These are phyloP conservation scores for Leishmania tarentolae DNA, from an alignment of 208 protist genomes.

Conservation along the genomic window DNA sequence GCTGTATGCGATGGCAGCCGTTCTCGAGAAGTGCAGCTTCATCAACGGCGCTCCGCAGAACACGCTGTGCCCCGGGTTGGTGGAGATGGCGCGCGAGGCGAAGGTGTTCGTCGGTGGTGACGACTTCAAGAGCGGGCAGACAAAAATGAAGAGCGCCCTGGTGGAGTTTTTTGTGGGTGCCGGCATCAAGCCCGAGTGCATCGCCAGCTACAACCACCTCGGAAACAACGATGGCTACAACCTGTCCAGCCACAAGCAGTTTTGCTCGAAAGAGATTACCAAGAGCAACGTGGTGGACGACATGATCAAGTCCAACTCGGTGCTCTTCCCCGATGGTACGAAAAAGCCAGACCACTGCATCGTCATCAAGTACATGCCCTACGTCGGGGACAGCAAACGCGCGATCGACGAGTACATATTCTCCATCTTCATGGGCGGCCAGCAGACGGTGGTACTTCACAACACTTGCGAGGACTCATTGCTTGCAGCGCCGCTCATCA, in stretches of 20 bases:
- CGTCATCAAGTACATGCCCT: slow-evolving; percentile 99
- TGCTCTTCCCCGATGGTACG: slow-evolving; percentile 93
- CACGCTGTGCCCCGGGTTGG: slow-evolving; percentile 96
- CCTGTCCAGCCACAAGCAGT: slow-evolving; percentile 94
- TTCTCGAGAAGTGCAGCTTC: slow-evolving; percentile 97
- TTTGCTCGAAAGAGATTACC: slow-evolving; percentile 99
- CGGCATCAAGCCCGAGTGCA: slow-evolving; percentile 88
- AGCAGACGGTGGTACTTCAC: slow-evolving; percentile 95
- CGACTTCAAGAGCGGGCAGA: slow-evolving; percentile 99
- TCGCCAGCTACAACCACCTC: slow-evolving; percentile 94
- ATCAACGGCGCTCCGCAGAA: slow-evolving; percentile 99
- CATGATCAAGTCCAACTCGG: slow-evolving; percentile 97
- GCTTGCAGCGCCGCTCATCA: slow-evolving; percentile 97
- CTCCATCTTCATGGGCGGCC: slow-evolving; percentile 98
- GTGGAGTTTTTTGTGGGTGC: slow-evolving; percentile 98
- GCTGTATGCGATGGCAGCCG: slow-evolving; percentile 96
- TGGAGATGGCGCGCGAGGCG: slow-evolving; percentile 93
- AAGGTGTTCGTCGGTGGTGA: slow-evolving; percentile 96
- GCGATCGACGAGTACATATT: slow-evolving; percentile 99
- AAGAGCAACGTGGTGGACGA: slow-evolving; percentile 99
- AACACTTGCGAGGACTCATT: slow-evolving; percentile 99
- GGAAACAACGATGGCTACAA: slow-evolving; percentile 99
- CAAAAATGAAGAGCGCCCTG: slow-evolving; percentile 99
- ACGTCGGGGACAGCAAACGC: slow-evolving; percentile 97
- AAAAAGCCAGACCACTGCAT: slow-evolving; percentile 98